phyloP scores from a whole-genome alignment of 129 eudicot genomes.

The Centella asiatica region DNA sequence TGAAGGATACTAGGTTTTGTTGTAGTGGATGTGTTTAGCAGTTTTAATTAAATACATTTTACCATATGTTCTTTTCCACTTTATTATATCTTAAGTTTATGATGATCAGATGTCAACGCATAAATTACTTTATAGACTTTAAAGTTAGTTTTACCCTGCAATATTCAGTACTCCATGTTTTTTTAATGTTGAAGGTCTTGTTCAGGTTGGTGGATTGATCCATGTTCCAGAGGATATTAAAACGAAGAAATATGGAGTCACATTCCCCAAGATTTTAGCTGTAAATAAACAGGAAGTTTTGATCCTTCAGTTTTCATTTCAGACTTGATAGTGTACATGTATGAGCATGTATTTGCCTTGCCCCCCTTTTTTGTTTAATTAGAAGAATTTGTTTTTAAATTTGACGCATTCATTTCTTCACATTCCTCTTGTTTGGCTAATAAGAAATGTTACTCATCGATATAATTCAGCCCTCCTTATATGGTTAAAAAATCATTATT shows the following conservation, averaged over 20 bases:
- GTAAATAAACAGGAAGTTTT: conserved; percentile 22
- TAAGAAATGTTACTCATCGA: no score
- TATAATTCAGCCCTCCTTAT: no score
- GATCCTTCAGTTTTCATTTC: neutral
- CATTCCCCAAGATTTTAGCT: conserved; percentile 5
- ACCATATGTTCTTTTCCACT: neutral
- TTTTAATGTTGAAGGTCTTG: neutral
- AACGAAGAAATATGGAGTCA: conserved; percentile 7
- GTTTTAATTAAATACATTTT: neutral
- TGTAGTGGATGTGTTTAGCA: neutral
- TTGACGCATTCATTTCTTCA: no score
- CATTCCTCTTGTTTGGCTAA: no score
- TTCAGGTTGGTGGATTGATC: conserved; percentile 2
- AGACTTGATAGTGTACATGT: neutral
- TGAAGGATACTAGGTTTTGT: no score
- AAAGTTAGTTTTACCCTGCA: no score
- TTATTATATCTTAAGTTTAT: neutral
- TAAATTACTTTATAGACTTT: no score
- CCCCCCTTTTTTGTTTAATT: no score
- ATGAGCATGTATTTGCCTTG: neutral
- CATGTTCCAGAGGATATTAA: neutral
- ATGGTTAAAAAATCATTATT: no score
- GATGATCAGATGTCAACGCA: no score
- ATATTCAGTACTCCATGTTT: no score
- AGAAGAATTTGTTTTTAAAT: no score